These are phyloP conservation scores for Pleurotus citrinopileatus DNA, from an alignment of 768 basidiomycete genomes.

Conservation along the genomic window DNA sequence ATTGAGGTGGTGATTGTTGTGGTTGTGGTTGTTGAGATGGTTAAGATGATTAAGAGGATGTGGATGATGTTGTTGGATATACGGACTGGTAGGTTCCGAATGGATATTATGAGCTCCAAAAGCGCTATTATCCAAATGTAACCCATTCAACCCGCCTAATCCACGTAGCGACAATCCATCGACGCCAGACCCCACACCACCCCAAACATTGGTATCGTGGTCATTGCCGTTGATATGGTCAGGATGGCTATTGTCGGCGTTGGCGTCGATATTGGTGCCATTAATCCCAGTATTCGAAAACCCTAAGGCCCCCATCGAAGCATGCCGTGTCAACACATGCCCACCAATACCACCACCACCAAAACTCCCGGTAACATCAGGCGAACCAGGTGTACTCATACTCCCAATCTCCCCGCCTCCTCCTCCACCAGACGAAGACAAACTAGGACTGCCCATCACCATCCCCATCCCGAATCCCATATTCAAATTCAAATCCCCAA, in stretches of 20 bases:
- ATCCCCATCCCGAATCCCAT: too few relatives aligned
- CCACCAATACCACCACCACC: too few relatives aligned
- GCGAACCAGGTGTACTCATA: conserved; percentile 1
- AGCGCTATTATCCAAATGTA: too few relatives aligned
- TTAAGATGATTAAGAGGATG: too few relatives aligned
- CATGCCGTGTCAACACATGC: conserved; percentile 1
- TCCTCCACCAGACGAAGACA: neutral
- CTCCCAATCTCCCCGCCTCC: neutral
- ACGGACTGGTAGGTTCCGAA: conserved; percentile 6
- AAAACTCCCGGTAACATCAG: neutral
- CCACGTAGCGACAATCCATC: too few relatives aligned
- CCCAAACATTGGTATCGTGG: too few relatives aligned
- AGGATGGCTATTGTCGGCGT: too few relatives aligned
- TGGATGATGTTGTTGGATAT: conserved; percentile 7
- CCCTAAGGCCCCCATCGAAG: neutral
- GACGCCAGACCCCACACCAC: too few relatives aligned
- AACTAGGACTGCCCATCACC: neutral
- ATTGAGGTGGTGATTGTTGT: too few relatives aligned
- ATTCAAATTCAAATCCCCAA: too few relatives aligned
- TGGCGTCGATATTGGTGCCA: neutral
- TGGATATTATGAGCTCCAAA: neutral
- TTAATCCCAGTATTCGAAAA: neutral
- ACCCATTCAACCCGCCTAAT: neutral
- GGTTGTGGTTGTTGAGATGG: too few relatives aligned
- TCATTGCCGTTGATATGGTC: too few relatives aligned